Conservation (phyloP, 306 rosid genomes). For the Trifolium dubium region DNA sequence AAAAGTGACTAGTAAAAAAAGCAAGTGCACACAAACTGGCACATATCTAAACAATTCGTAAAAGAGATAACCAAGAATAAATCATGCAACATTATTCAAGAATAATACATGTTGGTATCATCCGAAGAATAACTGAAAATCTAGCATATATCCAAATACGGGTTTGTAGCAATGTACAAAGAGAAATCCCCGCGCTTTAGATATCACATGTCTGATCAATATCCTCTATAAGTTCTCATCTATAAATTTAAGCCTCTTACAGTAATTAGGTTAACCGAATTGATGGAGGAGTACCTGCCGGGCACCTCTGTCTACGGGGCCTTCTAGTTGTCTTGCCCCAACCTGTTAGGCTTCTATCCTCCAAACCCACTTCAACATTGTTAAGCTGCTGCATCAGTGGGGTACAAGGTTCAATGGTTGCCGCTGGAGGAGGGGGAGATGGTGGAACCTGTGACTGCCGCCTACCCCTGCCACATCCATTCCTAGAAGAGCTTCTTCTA, state of each 20-base stretch:
- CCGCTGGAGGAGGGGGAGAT: conserved; percentile 62
- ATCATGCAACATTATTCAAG: conserved; percentile 74
- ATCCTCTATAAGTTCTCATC: conserved; percentile 66
- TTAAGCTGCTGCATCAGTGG: conserved; percentile 64
- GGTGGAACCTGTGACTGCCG: conserved; percentile 61
- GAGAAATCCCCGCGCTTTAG: conserved; percentile 52
- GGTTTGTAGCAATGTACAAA: conserved; percentile 72
- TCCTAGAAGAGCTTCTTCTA: conserved; percentile 80
- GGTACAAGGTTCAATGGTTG: conserved; percentile 49
- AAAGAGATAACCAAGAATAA: conserved; percentile 56
- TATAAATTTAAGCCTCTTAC: conserved; percentile 54
- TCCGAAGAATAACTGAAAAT: conserved; percentile 57
- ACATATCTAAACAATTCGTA: conserved; percentile 48
- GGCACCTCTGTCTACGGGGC: conserved; percentile 87
- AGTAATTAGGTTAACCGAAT: conserved; percentile 64
- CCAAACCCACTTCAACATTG: conserved; percentile 70
- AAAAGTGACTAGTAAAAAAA: conserved; percentile 10
- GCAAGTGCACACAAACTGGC: conserved; percentile 33
- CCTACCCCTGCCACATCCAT: conserved; percentile 85
- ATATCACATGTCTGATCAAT: conserved; percentile 52
- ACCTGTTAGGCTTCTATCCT: conserved; percentile 88
- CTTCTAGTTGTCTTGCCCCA: conserved; percentile 98
- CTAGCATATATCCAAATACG: conserved; percentile 63
- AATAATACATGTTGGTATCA: conserved; percentile 71
- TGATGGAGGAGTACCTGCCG: conserved; percentile 69